These are phyloP conservation scores for Nemania diffusa DNA, from an alignment of 2,329 filamentous ascomycete species.

Conservation along the genomic window DNA sequence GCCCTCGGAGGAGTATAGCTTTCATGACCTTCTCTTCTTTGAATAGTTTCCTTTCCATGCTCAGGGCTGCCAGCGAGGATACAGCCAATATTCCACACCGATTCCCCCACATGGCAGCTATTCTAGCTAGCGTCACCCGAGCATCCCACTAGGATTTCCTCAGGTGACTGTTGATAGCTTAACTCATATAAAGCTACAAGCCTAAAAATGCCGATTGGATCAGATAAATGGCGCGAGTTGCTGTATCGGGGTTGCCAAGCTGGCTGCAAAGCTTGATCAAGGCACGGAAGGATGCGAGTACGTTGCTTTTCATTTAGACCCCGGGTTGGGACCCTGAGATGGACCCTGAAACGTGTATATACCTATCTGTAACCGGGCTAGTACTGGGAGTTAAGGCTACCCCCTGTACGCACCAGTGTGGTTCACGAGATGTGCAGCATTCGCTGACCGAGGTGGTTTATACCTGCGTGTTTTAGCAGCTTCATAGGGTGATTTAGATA, in stretches of 20 bases:
- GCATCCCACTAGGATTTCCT: background rate
- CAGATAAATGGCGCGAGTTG: slow-evolving; percentile 13
- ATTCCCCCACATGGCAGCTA: slow-evolving; percentile 2
- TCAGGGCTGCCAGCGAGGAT: background rate
- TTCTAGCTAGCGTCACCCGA: background rate
- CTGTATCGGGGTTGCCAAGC: slow-evolving; percentile 27
- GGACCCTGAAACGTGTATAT: slow-evolving; percentile 22
- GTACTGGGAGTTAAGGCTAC: slow-evolving; percentile 10
- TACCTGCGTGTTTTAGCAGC: background rate
- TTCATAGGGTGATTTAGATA: no score
- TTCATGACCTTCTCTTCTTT: slow-evolving; percentile 31
- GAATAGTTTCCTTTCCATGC: slow-evolving; percentile 22
- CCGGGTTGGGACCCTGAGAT: background rate
- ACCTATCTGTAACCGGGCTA: slow-evolving; percentile 1
- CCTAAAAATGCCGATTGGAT: background rate
- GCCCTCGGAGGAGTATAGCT: background rate
- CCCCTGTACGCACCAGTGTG: slow-evolving; percentile 2
- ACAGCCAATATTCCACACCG: slow-evolving; percentile 9
- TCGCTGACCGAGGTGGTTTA: slow-evolving; percentile 18
- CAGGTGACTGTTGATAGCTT: no score
- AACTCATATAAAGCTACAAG: slow-evolving; percentile 3
- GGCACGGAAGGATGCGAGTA: slow-evolving; percentile 9
- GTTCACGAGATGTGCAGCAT: background rate
- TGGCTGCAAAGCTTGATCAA: slow-evolving; percentile 22
- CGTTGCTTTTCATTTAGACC: slow-evolving; percentile 13